phyloP scores from a whole-genome alignment of 306 rosid genomes.

The Gastrolobium bilobum region DNA sequence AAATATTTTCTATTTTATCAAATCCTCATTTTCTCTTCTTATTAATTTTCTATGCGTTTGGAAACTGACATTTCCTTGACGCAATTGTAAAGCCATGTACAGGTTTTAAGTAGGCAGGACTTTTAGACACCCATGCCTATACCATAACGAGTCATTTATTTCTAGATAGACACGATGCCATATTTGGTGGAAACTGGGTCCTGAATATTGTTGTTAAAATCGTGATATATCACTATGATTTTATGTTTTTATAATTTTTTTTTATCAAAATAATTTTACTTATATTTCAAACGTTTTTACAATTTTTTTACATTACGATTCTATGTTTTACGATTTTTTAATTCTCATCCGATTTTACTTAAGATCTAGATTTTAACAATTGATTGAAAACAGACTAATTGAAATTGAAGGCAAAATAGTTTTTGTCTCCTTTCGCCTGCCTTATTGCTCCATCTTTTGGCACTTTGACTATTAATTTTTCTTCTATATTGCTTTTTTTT shows the following conservation, averaged over 20 bases:
- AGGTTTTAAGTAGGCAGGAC: background rate
- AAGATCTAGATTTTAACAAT: too few relatives aligned
- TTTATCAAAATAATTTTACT: too few relatives aligned
- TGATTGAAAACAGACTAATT: background rate
- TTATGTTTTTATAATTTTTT: too few relatives aligned
- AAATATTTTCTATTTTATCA: background rate
- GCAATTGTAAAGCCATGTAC: constrained; percentile 49
- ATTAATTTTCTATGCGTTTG: too few relatives aligned
- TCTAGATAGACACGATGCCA: constrained; percentile 55
- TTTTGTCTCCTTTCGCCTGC: constrained; percentile 26
- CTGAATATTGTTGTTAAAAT: too few relatives aligned
- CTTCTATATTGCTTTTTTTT: background rate
- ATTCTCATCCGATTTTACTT: too few relatives aligned
- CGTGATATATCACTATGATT: too few relatives aligned
- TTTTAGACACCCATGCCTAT: background rate
- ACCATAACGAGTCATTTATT: background rate
- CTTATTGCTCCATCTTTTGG: background rate
- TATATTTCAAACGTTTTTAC: too few relatives aligned
- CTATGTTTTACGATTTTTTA: too few relatives aligned
- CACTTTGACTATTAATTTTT: background rate
- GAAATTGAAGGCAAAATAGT: constrained; percentile 49
- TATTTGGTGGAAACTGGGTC: constrained; percentile 52
- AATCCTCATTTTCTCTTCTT: too few relatives aligned
- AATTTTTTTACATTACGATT: too few relatives aligned
- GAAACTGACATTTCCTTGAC: constrained; percentile 30